A percentile compares a stretch with the other conserved stretches of the same genome.
phyloP scores from a whole-genome alignment of 306 rosid genomes.

The Castanea sativa region DNA sequence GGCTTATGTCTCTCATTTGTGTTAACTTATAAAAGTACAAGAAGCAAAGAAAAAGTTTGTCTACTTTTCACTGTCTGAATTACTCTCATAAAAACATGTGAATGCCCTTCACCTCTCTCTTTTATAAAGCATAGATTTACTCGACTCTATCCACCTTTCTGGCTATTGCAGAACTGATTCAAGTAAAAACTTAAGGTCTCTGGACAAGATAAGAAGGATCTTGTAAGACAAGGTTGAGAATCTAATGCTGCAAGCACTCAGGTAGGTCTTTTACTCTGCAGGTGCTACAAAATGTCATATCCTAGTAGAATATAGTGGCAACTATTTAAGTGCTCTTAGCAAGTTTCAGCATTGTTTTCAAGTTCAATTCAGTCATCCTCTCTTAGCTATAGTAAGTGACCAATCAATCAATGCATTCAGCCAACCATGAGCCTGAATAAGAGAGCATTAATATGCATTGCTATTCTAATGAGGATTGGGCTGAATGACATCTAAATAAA shows the following conservation, averaged over 20 bases:
- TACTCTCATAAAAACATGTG: neutral
- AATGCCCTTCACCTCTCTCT: neutral
- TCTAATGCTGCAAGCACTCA: too few relatives aligned
- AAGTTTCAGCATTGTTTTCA: too few relatives aligned
- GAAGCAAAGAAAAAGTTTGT: neutral
- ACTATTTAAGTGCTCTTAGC: too few relatives aligned
- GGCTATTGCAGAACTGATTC: neutral
- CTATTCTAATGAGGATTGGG: neutral
- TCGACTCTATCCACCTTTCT: neutral
- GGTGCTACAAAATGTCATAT: too few relatives aligned
- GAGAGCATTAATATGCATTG: neutral
- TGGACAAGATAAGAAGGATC: too few relatives aligned
- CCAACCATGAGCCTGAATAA: neutral
- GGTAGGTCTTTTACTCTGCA: too few relatives aligned
- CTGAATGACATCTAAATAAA: neutral
- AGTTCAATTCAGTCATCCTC: neutral
- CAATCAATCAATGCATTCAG: neutral
- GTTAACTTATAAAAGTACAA: neutral
- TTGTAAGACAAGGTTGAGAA: too few relatives aligned
- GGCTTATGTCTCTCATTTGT: neutral
- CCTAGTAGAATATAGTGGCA: too few relatives aligned
- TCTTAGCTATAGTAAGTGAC: neutral
- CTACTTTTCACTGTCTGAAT: neutral
- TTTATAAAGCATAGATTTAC: neutral
- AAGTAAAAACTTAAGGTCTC: neutral